These are phyloP conservation scores for Pezicula carpinea DNA, from an alignment of 2,329 filamentous ascomycete genomes.

Conservation along the genomic window DNA sequence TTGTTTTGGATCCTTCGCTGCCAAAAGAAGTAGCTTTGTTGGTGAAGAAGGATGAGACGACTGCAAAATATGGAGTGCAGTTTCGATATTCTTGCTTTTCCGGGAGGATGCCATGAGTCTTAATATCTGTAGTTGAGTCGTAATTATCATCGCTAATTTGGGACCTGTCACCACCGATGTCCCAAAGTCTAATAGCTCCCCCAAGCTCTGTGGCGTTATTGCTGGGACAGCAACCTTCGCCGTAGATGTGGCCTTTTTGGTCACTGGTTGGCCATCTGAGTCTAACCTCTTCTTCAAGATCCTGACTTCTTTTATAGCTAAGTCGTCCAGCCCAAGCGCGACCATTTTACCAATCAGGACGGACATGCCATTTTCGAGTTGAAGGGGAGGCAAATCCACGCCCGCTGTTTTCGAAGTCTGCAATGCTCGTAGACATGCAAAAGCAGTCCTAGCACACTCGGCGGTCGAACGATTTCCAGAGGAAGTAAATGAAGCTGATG, in stretches of 20 bases:
- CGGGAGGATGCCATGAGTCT: slow-evolving; percentile 57
- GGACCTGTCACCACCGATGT: slow-evolving; percentile 35
- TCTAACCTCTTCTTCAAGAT: slow-evolving; percentile 62
- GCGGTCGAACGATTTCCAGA: slow-evolving; percentile 30
- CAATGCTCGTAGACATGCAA: slow-evolving; percentile 56
- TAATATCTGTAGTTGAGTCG: slow-evolving; percentile 60
- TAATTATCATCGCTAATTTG: slow-evolving; percentile 52
- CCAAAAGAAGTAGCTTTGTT: slow-evolving; percentile 47
- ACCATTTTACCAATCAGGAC: slow-evolving; percentile 64
- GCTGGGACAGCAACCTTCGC: slow-evolving; percentile 18
- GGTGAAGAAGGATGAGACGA: slow-evolving; percentile 51
- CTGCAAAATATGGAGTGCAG: slow-evolving; percentile 50
- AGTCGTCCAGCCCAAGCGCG: slow-evolving; percentile 57
- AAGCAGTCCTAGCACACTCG: slow-evolving; percentile 66
- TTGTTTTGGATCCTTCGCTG: slow-evolving; percentile 37
- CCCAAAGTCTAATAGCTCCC: slow-evolving; percentile 60
- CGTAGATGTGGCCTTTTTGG: slow-evolving; percentile 30
- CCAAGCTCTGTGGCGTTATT: slow-evolving; percentile 35
- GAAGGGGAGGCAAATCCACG: slow-evolving; percentile 54
- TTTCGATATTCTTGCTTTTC: slow-evolving; percentile 55
- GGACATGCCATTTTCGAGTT: slow-evolving; percentile 70
- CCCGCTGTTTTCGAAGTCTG: slow-evolving; percentile 46
- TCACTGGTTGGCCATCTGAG: slow-evolving; percentile 23
- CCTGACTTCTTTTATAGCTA: slow-evolving; percentile 64
- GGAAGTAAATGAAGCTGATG: slow-evolving; percentile 26